A percentile compares a stretch with the other conserved stretches of the same genome.
These are phyloP conservation scores for Gynochthodes officinalis DNA, from an alignment of 257 asterid genomes.

Conservation along the genomic window DNA sequence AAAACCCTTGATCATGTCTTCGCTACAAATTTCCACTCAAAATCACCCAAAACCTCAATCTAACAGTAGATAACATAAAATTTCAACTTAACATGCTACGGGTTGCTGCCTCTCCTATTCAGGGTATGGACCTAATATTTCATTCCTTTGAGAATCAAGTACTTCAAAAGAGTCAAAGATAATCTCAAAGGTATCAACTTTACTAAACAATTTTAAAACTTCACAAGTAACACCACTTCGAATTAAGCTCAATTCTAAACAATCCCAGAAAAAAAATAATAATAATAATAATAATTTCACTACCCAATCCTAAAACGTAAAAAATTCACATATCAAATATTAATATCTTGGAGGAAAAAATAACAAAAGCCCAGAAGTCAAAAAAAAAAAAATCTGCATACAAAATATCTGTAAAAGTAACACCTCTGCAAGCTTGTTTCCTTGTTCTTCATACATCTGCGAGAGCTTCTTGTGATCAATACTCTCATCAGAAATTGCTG, in stretches of 20 bases:
- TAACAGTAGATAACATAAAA: background rate
- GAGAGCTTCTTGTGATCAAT: conserved; percentile 34
- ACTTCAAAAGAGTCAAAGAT: background rate
- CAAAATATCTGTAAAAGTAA: background rate
- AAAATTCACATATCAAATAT: background rate
- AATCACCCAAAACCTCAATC: background rate
- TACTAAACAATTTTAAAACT: background rate
- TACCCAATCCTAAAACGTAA: background rate
- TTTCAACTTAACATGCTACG: background rate
- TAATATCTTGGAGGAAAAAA: background rate
- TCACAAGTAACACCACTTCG: background rate
- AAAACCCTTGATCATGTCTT: background rate
- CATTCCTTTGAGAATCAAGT: background rate
- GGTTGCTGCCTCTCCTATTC: background rate
- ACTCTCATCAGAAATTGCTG: conserved; percentile 24
- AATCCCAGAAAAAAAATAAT: conserved; percentile 2
- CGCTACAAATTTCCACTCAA: background rate
- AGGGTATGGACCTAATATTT: background rate
- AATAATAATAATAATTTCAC: too few species aligned
- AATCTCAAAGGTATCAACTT: background rate
- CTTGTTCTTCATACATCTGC: conserved; percentile 53
- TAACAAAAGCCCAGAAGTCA: background rate
- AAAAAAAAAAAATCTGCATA: background rate
- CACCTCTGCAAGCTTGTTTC: conserved; percentile 86
- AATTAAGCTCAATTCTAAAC: background rate